Percentiles rank a stretch among this genome's conserved stretches.
Conservation (phyloP, 345 rosid species). For the Alliaria petiolata region DNA sequence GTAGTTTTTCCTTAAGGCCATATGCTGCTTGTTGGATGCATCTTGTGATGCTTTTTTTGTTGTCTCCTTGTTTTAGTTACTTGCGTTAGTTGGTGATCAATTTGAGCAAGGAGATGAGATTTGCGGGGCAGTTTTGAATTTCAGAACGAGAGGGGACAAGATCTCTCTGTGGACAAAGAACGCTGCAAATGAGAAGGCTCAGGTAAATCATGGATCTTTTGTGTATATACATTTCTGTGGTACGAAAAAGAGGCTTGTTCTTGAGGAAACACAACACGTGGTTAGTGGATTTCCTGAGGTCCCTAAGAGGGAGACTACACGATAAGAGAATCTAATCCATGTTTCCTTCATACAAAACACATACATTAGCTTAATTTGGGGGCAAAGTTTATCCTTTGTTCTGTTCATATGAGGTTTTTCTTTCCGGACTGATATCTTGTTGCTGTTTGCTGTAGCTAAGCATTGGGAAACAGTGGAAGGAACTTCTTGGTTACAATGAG, state of each 20-base stretch:
- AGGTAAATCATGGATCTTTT: conserved; percentile 39
- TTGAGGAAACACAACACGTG: conserved; percentile 1
- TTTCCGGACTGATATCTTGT: background rate
- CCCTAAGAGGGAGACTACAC: background rate
- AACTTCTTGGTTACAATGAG: conserved; percentile 59
- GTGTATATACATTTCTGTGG: background rate
- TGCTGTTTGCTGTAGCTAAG: conserved; percentile 44
- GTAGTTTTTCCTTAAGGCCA: background rate
- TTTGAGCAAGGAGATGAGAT: conserved; percentile 88
- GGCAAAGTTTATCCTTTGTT: background rate
- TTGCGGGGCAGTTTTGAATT: conserved; percentile 86
- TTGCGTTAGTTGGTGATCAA: conserved; percentile 90
- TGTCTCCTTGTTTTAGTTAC: conserved; percentile 38
- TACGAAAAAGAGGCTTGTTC: background rate
- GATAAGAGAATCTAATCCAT: background rate
- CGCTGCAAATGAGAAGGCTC: conserved; percentile 75
- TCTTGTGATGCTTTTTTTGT: background rate
- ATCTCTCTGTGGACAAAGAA: conserved; percentile 87
- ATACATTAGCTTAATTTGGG: background rate
- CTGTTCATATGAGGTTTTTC: background rate
- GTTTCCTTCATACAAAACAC: background rate
- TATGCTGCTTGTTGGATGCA: background rate
- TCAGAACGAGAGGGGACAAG: conserved; percentile 61
- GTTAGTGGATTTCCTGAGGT: background rate
- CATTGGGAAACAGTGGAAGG: conserved; percentile 96